Base-by-base conservation (phyloP, 331 rosid species). In the Malus hybrid region DNA sequence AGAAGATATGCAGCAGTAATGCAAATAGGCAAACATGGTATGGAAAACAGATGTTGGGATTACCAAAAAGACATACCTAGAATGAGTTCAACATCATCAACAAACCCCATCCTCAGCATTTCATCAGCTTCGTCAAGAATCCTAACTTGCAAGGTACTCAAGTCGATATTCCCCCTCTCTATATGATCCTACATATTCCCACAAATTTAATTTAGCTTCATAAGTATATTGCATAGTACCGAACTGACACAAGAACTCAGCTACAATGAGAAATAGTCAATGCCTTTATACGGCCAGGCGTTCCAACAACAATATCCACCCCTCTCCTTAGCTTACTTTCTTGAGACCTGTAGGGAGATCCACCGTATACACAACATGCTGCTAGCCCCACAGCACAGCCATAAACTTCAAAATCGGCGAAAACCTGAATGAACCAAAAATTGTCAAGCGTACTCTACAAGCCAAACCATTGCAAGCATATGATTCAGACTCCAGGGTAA, bases 111-210 rank as follows among this genome's bases (percentile, higher is more conserved):
- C 79, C 86, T 83, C 84, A 93, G 77, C 98, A 93, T 93, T 81
- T 91, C 98, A 87, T 93, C 98, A n/a, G 98, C 97, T 79, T 93
- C 98, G 58, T 93, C 98, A 34, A 93, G 97, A 53, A 93, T 93
- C 56, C 98, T 90, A 76, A 93, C 91, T 88, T 71, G 87, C 29
- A 91, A 80, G 19, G 85, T 83, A 82, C 91, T 81, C 71, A 93
- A 71, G 80, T 93, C 91, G 50, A 93, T 77, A 70, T 87, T 88
- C 1, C 66, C 77, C 81, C 86, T 88, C 89, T 91, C 93, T 1
- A 93, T 79, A 74, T 88, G 97, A 87, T 93, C 98, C 98, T 93
- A 71, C 80, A 69, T 52, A 10, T 63, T 61, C 46, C 55, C 69
- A 74, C 7, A 34, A 70, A 55, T 13, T 68, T 6, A 57, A n/a